Percentiles rank a stretch among this genome's conserved stretches.
Conservation (phyloP, 2,329 filamentous ascomycete species). For the Arachnopeziza araneosa region DNA sequence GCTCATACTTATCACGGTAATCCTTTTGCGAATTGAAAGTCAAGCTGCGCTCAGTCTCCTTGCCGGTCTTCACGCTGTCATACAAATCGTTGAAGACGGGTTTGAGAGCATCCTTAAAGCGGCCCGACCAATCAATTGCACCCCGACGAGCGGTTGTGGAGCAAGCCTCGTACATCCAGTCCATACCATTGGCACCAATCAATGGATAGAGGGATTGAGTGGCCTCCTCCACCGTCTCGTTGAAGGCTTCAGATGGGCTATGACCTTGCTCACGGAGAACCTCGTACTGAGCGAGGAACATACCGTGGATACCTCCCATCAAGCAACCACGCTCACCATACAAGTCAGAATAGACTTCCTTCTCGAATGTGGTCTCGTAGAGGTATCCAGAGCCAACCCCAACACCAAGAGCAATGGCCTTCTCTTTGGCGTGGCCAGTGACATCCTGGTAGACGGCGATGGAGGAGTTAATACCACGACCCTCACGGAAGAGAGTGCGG, state of each 20-base stretch:
- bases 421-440: constrained; percentile 96
- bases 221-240: constrained; percentile 99
- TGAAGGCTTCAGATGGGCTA: constrained; percentile 97
- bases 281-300: constrained; percentile 99
- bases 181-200: constrained; percentile 97
- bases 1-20: constrained; percentile 96
- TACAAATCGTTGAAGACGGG: constrained; percentile 98
- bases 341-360: constrained; percentile 99
- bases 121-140: constrained; percentile 96
- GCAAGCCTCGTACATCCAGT: constrained; percentile 99
- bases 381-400: constrained; percentile 97
- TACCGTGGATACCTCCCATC: constrained; percentile 99
- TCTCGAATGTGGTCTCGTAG: constrained; percentile 99
- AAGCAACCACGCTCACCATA: constrained; percentile 99
- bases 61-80: constrained; percentile 83
- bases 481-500: constrained; percentile 97
- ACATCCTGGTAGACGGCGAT: constrained; percentile 98
- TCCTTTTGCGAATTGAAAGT: constrained; percentile 95
- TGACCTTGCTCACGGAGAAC: constrained; percentile 98
- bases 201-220: constrained; percentile 97
- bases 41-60: constrained; percentile 92
- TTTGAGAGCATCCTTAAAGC: constrained; percentile 98
- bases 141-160: constrained; percentile 97
- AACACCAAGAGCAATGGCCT: constrained; percentile 92
- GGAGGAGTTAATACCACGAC: constrained; percentile 99